Percentiles rank a stretch among this genome's conserved stretches.
phyloP scores from a whole-genome alignment of 2,329 filamentous ascomycete genomes.

The Xylaria sp. region DNA sequence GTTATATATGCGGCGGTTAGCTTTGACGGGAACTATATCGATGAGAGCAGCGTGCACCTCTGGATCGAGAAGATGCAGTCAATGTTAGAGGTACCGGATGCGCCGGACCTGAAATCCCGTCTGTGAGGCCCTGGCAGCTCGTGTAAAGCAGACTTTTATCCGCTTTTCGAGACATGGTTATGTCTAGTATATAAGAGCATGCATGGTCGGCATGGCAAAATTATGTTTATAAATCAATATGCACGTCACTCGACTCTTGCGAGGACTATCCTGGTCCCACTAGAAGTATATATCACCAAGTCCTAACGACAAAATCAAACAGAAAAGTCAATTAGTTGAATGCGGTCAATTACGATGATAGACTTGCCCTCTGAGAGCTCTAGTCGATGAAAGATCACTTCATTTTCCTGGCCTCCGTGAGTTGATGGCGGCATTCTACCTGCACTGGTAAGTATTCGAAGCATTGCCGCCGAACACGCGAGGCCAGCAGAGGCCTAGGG shows the following conservation, averaged over 20 bases:
- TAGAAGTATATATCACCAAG: background rate
- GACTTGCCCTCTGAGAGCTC: background rate
- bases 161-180: background rate
- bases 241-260: background rate
- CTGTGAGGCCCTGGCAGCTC: conserved; percentile 3
- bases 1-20: conserved; percentile 30
- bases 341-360: no score
- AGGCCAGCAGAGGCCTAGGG: background rate
- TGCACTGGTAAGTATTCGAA: background rate
- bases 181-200: background rate
- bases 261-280: background rate
- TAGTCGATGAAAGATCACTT: background rate
- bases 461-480: background rate
- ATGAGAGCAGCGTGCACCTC: conserved; percentile 21
- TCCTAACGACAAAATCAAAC: background rate
- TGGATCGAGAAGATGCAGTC: conserved; percentile 35
- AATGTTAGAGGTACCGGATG: conserved; percentile 28
- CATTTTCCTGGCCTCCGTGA: background rate
- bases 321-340: background rate
- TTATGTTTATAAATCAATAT: background rate
- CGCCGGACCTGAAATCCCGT: conserved; percentile 14
- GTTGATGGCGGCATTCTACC: no score
- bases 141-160: background rate
- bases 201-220: background rate
- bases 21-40: conserved; percentile 37